Conservation (phyloP, 78 protist genomes). For the Bigelowiella natans region DNA sequence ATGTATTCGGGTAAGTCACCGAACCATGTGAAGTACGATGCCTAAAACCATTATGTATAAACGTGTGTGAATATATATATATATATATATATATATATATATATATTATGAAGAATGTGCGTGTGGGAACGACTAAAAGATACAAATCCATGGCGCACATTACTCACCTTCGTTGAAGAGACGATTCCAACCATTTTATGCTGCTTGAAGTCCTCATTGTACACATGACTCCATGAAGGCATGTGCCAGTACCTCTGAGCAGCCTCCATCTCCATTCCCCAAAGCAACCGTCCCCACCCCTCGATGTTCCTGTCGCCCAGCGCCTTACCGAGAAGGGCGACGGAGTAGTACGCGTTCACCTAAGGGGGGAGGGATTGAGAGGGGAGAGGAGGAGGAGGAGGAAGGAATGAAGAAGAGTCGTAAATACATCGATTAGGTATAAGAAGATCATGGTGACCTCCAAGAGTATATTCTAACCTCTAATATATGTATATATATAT, state of each 20-base stretch:
- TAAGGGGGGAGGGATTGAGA: too few species aligned
- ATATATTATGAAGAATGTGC: background rate
- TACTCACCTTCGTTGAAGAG: background rate
- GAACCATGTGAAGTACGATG: background rate
- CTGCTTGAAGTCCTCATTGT: background rate
- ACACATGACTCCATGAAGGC: background rate
- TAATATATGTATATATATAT: background rate
- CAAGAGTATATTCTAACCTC: background rate
- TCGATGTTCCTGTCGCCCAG: background rate
- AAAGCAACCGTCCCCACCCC: background rate
- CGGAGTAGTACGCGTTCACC: background rate
- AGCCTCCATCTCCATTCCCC: background rate
- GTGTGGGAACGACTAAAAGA: background rate
- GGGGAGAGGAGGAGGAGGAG: too few species aligned
- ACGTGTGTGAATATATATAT: background rate
- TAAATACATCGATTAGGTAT: too few species aligned
- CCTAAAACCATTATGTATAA: background rate
- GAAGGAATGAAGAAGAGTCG: too few species aligned
- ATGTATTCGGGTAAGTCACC: background rate
- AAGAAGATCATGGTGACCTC: too few species aligned
- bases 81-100: background rate
- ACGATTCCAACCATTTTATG: background rate
- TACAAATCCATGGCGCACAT: background rate
- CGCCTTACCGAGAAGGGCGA: background rate
- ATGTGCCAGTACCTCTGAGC: background rate